Conservation (phyloP, 75 land plant genomes). For the Selaginella moellendorffii region DNA sequence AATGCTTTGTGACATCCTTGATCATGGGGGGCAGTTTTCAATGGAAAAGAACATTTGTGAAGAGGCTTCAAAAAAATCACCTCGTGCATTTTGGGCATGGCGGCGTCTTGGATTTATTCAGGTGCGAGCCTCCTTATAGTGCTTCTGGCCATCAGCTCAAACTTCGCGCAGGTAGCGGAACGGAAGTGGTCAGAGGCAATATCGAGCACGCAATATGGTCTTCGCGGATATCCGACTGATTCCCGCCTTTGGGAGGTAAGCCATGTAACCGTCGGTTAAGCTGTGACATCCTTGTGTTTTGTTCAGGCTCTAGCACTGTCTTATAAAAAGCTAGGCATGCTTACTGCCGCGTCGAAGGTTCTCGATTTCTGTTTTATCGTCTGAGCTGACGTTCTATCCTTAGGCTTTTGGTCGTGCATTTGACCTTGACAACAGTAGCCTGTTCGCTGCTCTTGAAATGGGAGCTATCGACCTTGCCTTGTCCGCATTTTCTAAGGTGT, state of each 20-base stretch:
- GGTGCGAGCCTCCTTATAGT: constrained; percentile 21
- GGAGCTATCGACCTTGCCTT: constrained; percentile 62
- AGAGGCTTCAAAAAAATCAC: constrained; percentile 63
- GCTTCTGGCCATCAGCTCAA: no score
- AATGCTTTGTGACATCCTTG: constrained; percentile 73
- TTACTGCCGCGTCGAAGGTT: constrained; percentile 91
- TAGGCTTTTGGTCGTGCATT: constrained; percentile 84
- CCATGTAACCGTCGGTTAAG: no score
- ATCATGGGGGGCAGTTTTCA: constrained; percentile 47
- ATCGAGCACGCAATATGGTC: constrained; percentile 75
- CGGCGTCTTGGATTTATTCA: constrained; percentile 69
- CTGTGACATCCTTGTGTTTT: not conserved
- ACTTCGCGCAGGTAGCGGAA: constrained; percentile 50
- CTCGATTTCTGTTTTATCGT: not conserved
- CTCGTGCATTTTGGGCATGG: constrained; percentile 95
- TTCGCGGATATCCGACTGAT: constrained; percentile 75
- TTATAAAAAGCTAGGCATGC: constrained; percentile 82
- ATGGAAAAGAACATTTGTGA: constrained; percentile 52
- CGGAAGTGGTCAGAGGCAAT: constrained; percentile 81
- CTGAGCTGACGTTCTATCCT: not conserved
- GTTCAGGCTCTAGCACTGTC: constrained; percentile 85
- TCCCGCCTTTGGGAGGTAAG: constrained; percentile 85
- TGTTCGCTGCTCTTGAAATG: constrained; percentile 69
- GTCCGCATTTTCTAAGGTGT: constrained; percentile 62
- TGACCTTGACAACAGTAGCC: constrained; percentile 35